Evolutionary conservation across 768 basidiomycete species (phyloP).

Genomic region (Pleurotus sapidus): DNA sequence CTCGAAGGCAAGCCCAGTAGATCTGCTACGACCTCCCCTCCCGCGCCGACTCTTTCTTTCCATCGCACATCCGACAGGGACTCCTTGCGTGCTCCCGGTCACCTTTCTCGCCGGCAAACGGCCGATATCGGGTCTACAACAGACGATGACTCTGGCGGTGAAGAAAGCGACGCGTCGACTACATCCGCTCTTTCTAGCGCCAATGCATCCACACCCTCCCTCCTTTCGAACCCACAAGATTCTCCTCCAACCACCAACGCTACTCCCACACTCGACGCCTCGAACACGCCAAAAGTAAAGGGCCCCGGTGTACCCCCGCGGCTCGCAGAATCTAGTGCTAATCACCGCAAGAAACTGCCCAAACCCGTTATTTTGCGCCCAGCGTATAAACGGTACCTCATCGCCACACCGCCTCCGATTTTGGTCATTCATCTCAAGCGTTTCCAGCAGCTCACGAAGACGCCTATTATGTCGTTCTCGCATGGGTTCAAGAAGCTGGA

Average conservation of each 20-base stretch:
- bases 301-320: background rate
- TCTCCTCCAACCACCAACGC: constrained; percentile 1
- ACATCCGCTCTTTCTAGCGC: constrained; percentile 24
- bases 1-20: background rate
- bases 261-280: background rate
- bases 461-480: constrained; percentile 58
- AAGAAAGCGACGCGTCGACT: constrained; percentile 40
- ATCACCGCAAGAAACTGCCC: constrained; percentile 18
- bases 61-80: constrained; percentile 10
- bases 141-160: constrained; percentile 16
- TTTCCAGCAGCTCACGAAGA: constrained; percentile 82
- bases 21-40: constrained; percentile 9
- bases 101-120: constrained; percentile 9
- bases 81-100: constrained; percentile 15
- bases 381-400: constrained; percentile 94
- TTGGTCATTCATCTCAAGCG: constrained; percentile 93
- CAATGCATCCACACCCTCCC: constrained; percentile 6
- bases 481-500: constrained; percentile 87
- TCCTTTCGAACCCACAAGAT: constrained; percentile 12
- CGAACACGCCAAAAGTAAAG: constrained; percentile 2
- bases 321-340: constrained; percentile 12
- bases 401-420: constrained; percentile 80
- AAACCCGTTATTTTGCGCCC: constrained; percentile 75
- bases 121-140: constrained; percentile 11
- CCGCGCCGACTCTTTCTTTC: constrained; percentile 12